Base-by-base conservation (phyloP, 2,329 filamentous ascomycete species). In the Pyricularia pennisetigena region DNA sequence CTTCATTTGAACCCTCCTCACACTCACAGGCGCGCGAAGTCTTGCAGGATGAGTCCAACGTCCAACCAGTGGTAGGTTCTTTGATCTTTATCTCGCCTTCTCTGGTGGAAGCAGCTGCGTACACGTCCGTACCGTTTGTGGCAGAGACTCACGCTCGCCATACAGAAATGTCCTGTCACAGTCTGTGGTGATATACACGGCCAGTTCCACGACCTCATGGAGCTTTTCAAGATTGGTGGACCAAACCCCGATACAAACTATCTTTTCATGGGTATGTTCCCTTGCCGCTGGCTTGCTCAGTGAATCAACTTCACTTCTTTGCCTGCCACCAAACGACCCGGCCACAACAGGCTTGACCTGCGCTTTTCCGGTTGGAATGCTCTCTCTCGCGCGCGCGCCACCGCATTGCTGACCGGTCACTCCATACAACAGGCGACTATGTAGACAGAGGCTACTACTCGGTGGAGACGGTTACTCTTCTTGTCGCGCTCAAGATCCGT, bases 171-270 rank as follows among this genome's bases (percentile, higher is more conserved):
- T 79, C 95, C 95, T 63, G 95, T 98, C 73, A 99, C 95, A 68
- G 95, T 99, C 71, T 98, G 95, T 80, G 95, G 95, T 79, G 95
- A 99, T 81, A 99, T 99, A 78, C 95, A 99, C 81, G 95, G 95
- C 73, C 95, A 99, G 81, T 98, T 98, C 79, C 94, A 98, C 80
- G 95, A 99, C 78, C 82, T 99, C 79, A 98, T 99, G 93, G 95
- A 99, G 82, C 88, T 99, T 68, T 99, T 99, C 87, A 96, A 97
- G 83, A 98, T 99, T 79, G 95, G 95, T 74, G 95, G 95, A 68
- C 93, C 94, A 70, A 97, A 97, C 78, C 95, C 95, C 73, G 95
- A 99, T 80, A 98, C 95, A 77, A 98, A 98, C 84, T 98, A 98
- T 81, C 90, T 98, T 73, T 98, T 98, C 83, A 98, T 99, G 93